Evolutionary conservation across 306 rosid species (phyloP).

Genomic region (Corylus americana): DNA sequence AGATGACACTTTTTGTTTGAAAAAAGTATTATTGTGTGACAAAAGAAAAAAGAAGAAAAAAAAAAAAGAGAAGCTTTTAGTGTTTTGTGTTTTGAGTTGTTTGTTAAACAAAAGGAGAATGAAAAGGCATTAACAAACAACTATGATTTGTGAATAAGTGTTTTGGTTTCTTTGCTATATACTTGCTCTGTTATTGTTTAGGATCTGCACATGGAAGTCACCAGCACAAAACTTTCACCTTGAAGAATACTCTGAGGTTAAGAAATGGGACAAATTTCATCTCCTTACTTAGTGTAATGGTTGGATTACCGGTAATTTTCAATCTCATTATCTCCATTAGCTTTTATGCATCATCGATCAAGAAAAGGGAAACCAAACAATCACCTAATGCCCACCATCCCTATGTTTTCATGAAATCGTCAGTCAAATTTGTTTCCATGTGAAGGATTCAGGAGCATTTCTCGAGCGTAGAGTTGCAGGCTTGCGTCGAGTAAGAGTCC

Average conservation of each 20-base stretch:
- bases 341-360: not conserved
- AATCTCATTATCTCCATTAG: not conserved
- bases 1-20: not conserved
- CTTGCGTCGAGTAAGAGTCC: constrained; percentile 44
- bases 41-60: too few relatives aligned
- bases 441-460: constrained; percentile 75
- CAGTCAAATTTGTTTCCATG: constrained; percentile 12
- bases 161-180: not conserved
- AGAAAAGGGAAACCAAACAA: not conserved
- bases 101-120: too few relatives aligned
- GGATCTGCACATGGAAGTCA: constrained; percentile 77
- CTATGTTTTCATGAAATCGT: not conserved
- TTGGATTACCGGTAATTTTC: constrained; percentile 75
- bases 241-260: constrained; percentile 41
- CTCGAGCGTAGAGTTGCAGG: constrained; percentile 68
- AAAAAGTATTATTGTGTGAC: too few relatives aligned
- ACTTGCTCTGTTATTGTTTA: constrained; percentile 25
- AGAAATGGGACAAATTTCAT: constrained; percentile 58
- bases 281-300: constrained; percentile 82
- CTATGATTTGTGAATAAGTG: too few relatives aligned
- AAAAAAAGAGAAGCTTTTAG: too few relatives aligned
- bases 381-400: not conserved
- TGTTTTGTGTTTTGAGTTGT: too few relatives aligned
- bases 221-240: constrained; percentile 32
- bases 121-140: too few relatives aligned